Base-by-base conservation (phyloP, 345 rosid species). In the Aquilaria sinensis region DNA sequence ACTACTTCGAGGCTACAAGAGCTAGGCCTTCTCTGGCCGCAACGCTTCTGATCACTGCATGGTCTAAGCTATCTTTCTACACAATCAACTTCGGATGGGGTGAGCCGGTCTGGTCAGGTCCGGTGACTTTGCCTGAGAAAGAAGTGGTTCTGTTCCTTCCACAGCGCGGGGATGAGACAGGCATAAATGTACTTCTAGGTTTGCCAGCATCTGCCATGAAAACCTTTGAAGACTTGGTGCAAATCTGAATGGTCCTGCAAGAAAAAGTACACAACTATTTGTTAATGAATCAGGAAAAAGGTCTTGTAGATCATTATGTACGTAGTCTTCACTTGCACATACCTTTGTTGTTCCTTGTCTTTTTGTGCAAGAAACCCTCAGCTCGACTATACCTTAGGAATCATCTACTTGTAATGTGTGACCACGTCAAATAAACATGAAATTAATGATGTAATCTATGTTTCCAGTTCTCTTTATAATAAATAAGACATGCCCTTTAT, bases 1-100 rank as follows among this genome's bases (percentile, higher is more conserved):
- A 90, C 75, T 94, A 85, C 73, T 86, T 94, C 4, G 89, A 94
- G 66, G 75, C 66, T 9, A 94, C 95, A 53, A 75, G 97, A 50
- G 89, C 84, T 30, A 86, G 97, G 80, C 99, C 96, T 29, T 85
- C 91, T 15, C 63, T 88, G 10, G 78, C 85, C 29, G 89, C 90
- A 31, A 90, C 97, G 30, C 82, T 90, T 49, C 68, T 88, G 51
- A 78, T 90, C 64, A 88, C 99, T 30, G 80, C 96, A 13, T 94
- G 99, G 95, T 83, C 92, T 12, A 83, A 84, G 72, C 72, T 94
- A 47, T 70, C 96, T 43, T 88, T 94, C 71, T 81, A 86, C 64
- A 75, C 92, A 0, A 86, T 80, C n/a, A 89, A 94, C 48, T 90
- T 90, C 51, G 96, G 95, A 31, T 93, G 96, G 97, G 96, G 98